These are phyloP conservation scores for Trichosporon coremiiforme DNA, from an alignment of 1,284 basidiomycete species.

Conservation along the genomic window DNA sequence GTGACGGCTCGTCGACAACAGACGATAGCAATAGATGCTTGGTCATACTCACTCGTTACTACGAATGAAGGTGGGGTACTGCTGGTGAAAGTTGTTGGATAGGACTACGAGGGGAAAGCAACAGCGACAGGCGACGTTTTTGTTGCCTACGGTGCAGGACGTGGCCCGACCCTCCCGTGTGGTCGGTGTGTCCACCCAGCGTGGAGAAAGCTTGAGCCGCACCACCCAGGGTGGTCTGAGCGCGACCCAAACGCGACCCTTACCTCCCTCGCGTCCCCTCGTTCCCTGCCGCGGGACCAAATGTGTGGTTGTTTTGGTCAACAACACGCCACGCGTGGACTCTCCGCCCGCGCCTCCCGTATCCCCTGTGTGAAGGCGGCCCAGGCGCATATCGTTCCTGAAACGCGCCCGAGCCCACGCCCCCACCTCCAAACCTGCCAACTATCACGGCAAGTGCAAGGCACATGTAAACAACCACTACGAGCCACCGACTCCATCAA, in stretches of 20 bases:
- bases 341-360: not conserved
- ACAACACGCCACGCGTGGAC: not conserved
- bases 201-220: conserved; percentile 5
- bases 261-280: not conserved
- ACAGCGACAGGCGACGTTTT: conserved; percentile 6
- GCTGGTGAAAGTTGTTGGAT: not conserved
- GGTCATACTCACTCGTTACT: conserved; percentile 13
- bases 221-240: not conserved
- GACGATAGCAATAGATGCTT: not conserved
- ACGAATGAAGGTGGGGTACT: conserved; percentile 12
- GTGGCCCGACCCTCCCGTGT: not conserved
- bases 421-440: not conserved
- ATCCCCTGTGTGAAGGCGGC: not conserved
- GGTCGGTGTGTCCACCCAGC: not conserved
- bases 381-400: not conserved
- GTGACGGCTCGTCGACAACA: not conserved
- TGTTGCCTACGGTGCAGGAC: not conserved
- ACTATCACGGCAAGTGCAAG: not conserved
- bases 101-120: conserved; percentile 9
- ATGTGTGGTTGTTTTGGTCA: not conserved
- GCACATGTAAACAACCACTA: not conserved
- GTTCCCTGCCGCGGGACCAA: not conserved
- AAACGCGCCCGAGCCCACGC: not conserved
- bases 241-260: not conserved
- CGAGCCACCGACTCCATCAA: no score